These are phyloP conservation scores for Herpotrichia juniperi DNA, from an alignment of 2,329 filamentous ascomycete genomes.

Conservation along the genomic window DNA sequence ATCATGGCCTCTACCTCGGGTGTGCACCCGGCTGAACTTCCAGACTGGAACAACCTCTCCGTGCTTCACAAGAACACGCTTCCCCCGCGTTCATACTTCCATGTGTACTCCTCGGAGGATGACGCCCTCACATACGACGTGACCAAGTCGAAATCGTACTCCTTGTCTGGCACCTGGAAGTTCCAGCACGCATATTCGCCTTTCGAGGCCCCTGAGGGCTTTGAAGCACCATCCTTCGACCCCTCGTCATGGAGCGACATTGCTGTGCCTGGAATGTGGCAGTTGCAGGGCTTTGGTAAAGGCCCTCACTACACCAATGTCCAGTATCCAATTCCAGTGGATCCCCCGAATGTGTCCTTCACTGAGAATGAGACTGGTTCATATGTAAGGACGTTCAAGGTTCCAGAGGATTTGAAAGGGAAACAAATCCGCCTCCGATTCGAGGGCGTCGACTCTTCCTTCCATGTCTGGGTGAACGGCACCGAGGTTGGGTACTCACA, in stretches of 20 bases:
- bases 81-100: slow-evolving; percentile 63
- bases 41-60: slow-evolving; percentile 67
- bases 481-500: slow-evolving; percentile 70
- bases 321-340: slow-evolving; percentile 68
- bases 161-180: slow-evolving; percentile 46
- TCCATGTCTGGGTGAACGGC: slow-evolving; percentile 73
- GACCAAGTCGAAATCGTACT: slow-evolving; percentile 38
- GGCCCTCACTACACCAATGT: slow-evolving; percentile 72
- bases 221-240: slow-evolving; percentile 40
- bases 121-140: slow-evolving; percentile 55
- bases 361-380: slow-evolving; percentile 69
- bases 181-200: slow-evolving; percentile 46
- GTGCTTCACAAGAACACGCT: slow-evolving; percentile 67
- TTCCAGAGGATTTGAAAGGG: slow-evolving; percentile 58
- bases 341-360: slow-evolving; percentile 65
- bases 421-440: slow-evolving; percentile 68
- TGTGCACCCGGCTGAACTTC: slow-evolving; percentile 33
- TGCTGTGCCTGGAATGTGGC: slow-evolving; percentile 71
- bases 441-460: slow-evolving; percentile 74
- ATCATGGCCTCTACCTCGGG: slow-evolving; percentile 11
- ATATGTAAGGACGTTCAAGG: slow-evolving; percentile 62
- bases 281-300: slow-evolving; percentile 69
- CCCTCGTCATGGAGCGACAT: slow-evolving; percentile 58
- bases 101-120: slow-evolving; percentile 56
- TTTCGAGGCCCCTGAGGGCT: slow-evolving; percentile 43